phyloP scores from a whole-genome alignment of 768 basidiomycete genomes.

The Mycena galopus region DNA sequence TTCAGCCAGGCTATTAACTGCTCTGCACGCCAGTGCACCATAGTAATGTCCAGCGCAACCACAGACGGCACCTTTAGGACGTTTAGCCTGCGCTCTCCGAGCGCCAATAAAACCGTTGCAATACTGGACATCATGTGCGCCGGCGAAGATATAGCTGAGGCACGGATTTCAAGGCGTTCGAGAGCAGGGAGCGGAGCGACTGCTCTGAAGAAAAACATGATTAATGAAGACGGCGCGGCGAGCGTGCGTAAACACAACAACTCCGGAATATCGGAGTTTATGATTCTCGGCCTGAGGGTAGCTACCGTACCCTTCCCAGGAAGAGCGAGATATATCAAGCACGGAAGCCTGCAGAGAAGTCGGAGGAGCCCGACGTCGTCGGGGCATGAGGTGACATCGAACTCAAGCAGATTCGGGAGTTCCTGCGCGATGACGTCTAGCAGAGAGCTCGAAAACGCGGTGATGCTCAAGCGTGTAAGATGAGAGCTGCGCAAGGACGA shows the following conservation, averaged over 20 bases:
- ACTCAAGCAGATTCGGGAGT: neutral
- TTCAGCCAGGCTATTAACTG: no score
- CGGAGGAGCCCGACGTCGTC: neutral
- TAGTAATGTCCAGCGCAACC: neutral
- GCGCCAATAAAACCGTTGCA: neutral
- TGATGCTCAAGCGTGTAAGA: neutral
- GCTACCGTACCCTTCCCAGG: no score
- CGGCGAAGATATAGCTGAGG: neutral
- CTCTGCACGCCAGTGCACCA: neutral
- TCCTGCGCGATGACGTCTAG: neutral
- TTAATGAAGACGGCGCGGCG: neutral
- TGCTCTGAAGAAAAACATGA: neutral
- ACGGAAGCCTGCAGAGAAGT: no score
- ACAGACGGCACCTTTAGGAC: neutral
- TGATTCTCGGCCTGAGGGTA: no score
- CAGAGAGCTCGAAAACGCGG: neutral
- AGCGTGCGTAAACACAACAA: neutral
- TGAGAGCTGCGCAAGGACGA: conserved; percentile 2
- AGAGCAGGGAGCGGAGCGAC: neutral
- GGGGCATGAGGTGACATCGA: neutral
- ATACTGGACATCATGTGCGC: neutral
- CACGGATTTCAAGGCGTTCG: conserved; percentile 3
- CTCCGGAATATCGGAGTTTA: neutral
- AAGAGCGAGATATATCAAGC: no score
- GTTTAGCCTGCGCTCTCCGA: neutral